Evolutionary conservation across 352 stramenopile species (phyloP), one percentile per base, ranked within the genome.

Genomic region (Globisporangium spinosum): DNA sequence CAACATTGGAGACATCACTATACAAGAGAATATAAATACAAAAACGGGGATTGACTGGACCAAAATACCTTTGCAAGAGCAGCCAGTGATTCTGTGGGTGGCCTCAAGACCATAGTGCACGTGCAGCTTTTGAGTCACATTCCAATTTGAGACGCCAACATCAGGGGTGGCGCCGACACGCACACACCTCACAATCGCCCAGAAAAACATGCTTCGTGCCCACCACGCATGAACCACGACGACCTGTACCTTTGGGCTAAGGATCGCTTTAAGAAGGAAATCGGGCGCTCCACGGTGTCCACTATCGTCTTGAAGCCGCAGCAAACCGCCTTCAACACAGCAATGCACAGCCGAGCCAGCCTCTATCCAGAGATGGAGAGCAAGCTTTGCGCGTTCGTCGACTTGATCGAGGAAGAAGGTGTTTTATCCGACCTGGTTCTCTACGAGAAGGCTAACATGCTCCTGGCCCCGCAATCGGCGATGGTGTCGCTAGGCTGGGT

Each of bases 141-240:
- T 57, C 51, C 51, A 57, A 23, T 57, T 57, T 20, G 9, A 34
- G 51, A 20, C 22, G 13, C 51, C 22, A 57, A 57, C 51, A 34
- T 20, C 51, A 57, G 9, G 10, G 51, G 34, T 57, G 51, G 51
- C 51, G 22, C 51, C 51, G 6, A 57, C 51, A n/a, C 7, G 51
- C 22, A 56, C 22, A 34, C 51, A 57, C 51, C 51, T 34, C 22
- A 57, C 51, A 20, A 34, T 34, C 51, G 22, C 51, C 34, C 51
- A 57, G n/a, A 10, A 57, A 57, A 57, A 34, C 51, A 20, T 27
- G 51, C 22, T 34, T 57, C 51, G 10, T 20, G 22, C 51, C 27
- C n/a, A 57, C 51, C 22, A 57, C 51, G 51, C 51, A 27, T 57
- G 51, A 57, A 34, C 51, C 51, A 57, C 27, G 22, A 34, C 51